Evolutionary conservation across 257 asterid species (phyloP), one percentile per base, ranked within the genome.

Genomic region (Jacaranda copaia): DNA sequence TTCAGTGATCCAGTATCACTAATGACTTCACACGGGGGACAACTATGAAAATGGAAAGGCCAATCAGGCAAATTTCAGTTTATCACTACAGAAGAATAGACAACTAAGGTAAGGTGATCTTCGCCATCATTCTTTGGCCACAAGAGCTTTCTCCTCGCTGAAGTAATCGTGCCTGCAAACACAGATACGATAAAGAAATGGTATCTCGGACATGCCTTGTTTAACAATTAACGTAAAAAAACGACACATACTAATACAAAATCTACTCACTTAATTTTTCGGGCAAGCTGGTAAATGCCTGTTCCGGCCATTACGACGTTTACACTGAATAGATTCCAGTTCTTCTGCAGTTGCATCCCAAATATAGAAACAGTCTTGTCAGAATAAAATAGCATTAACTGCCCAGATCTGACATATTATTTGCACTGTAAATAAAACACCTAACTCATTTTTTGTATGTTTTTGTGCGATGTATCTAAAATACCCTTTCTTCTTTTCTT

Each of bases 271-370:
- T 83, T 74, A 13, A 93, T 92, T 75, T 93, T 93, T 43, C 97
- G 88, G 35, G 89, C 65, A 45, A 93, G 94, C 78, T 93, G 98
- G 80, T 93, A 93, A 68, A 93, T 76, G 77, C 97, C 98, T 1
- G 98, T 94, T 25, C 92, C 90, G 11, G 96, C 98, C 97, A 94
- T 94, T 62, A 92, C 98, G 63, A 92, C 79, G 82, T 90, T 93
- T 36, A 92, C 98, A 58, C 97, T 92, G 60, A 93, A 85, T 36
- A 93, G 98, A 61, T 93, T 93, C 97, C 97, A 93, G 84, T 93
- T 93, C 65, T 88, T 93, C 97, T 93, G 97, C 91, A 89, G 46
- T 25, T 25, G 9, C 45, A 42, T 42, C 61, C 61, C 46, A 5
- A 16, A 59, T 45, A 57, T 36, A 42, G 35, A 20, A 42, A n/a